phyloP scores from a whole-genome alignment of 164 flowering plant genomes.

The Umbellularia californica region DNA sequence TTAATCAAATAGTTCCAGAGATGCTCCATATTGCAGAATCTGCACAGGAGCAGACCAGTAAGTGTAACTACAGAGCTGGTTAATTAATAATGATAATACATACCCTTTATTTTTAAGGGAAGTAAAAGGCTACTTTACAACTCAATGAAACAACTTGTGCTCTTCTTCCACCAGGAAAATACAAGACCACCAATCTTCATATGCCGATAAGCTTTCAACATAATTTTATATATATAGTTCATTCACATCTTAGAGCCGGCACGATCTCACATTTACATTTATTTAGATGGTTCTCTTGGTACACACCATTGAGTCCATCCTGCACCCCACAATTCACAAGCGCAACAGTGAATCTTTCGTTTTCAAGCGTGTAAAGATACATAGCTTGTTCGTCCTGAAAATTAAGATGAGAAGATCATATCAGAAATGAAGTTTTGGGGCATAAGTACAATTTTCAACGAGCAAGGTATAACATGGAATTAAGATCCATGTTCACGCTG shows the following conservation, averaged over 20 bases:
- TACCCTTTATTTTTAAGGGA: no score
- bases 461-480: no score
- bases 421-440: neutral
- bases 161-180: no score
- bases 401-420: neutral
- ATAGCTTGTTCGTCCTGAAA: constrained; percentile 86
- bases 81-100: no score
- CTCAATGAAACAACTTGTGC: neutral
- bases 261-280: constrained; percentile 61
- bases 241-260: constrained; percentile 49
- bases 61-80: no score
- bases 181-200: neutral
- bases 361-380: constrained; percentile 80
- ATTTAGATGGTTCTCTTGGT: constrained; percentile 22
- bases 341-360: constrained; percentile 67
- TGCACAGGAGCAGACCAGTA: no score
- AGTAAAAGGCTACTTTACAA: no score
- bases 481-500: no score
- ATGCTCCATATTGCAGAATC: no score
- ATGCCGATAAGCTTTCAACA: neutral
- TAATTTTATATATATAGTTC: neutral
- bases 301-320: constrained; percentile 13
- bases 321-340: constrained; percentile 48
- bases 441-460: no score
- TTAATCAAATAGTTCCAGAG: no score